phyloP scores from a whole-genome alignment of 345 rosid genomes.

The Diplotaxis tenuifolia region DNA sequence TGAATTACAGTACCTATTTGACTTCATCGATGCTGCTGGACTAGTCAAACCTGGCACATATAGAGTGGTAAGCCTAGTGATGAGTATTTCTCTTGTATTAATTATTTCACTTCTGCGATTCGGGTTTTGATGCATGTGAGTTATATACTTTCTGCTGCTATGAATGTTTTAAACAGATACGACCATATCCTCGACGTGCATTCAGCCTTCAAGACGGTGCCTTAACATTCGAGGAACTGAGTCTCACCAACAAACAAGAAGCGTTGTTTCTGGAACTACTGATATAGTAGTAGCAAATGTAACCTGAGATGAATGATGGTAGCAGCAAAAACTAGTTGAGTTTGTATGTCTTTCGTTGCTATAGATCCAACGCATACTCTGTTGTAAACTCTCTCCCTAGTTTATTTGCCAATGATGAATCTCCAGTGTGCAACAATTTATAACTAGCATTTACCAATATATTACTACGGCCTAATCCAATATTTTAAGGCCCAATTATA shows the following conservation, averaged over 20 bases:
- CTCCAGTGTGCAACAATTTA: not conserved
- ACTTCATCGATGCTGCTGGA: conserved; percentile 67
- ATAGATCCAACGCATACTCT: not conserved
- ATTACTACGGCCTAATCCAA: not conserved
- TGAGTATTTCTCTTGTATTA: conserved; percentile 2
- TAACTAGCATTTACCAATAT: not conserved
- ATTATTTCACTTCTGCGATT: not conserved
- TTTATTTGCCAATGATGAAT: not conserved
- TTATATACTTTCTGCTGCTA: not conserved
- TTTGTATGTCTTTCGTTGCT: not conserved
- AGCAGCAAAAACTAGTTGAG: not conserved
- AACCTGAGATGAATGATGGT: not conserved
- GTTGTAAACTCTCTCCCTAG: not conserved
- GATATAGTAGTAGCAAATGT: conserved; percentile 24
- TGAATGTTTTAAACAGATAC: conserved; percentile 52
- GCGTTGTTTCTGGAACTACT: conserved; percentile 66
- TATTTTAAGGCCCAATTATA: not conserved
- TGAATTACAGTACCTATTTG: conserved; percentile 56
- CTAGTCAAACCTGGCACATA: conserved; percentile 64
- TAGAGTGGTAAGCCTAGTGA: conserved; percentile 55
- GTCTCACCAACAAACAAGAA: conserved; percentile 78
- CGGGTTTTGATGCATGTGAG: not conserved
- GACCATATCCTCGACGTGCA: conserved; percentile 72
- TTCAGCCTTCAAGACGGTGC: conserved; percentile 48
- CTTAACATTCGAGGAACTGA: conserved; percentile 59